Conservation (phyloP, 169 alveolate genomes). For the Plasmodium gonderi region DNA sequence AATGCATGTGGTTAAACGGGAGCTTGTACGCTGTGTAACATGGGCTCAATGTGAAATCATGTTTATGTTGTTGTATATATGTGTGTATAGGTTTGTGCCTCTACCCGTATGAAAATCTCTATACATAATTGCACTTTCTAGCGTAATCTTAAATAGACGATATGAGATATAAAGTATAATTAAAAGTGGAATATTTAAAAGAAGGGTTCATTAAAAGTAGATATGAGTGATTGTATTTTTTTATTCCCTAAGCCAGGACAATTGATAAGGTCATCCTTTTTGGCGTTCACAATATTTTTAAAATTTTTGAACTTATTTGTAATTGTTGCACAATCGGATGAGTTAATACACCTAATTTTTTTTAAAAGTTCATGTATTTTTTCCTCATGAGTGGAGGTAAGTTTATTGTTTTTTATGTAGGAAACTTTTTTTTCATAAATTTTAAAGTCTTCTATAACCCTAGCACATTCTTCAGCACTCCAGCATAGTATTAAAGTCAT, state of each 20-base stretch:
- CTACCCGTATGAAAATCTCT: neutral
- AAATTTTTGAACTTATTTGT: constrained; percentile 52
- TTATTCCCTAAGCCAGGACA: constrained; percentile 65
- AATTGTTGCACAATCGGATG: constrained; percentile 43
- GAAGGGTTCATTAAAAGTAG: constrained; percentile 60
- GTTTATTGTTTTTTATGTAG: constrained; percentile 27
- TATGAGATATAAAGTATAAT: neutral
- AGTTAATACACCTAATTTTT: constrained; percentile 55
- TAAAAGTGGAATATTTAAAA: neutral
- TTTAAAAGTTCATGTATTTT: constrained; percentile 68
- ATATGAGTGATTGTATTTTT: constrained; percentile 40
- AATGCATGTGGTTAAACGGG: neutral
- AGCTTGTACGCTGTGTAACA: neutral
- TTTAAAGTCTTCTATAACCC: constrained; percentile 64
- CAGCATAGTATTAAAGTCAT: constrained; percentile 68
- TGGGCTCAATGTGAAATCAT: neutral
- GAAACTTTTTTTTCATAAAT: constrained; percentile 51
- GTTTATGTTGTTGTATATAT: neutral
- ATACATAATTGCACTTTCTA: neutral
- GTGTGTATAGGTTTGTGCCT: neutral
- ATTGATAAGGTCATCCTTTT: constrained; percentile 48
- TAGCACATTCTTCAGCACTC: constrained; percentile 66
- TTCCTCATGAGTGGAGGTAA: constrained; percentile 35
- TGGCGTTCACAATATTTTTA: constrained; percentile 38
- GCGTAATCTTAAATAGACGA: no score